These are phyloP conservation scores for Cyberlindnera veronae DNA, from an alignment of 805 yeast species.

Conservation along the genomic window DNA sequence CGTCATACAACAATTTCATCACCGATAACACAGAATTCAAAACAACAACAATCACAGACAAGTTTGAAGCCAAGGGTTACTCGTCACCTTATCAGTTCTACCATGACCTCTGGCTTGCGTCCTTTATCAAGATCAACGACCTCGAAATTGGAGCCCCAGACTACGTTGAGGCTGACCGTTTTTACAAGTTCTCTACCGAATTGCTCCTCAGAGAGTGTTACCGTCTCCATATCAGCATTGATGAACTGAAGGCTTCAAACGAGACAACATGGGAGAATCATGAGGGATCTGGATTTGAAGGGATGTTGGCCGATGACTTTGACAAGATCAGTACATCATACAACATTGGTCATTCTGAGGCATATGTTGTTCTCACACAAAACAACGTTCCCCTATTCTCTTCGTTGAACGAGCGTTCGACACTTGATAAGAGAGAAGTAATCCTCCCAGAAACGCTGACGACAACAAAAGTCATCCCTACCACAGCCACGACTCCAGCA, in stretches of 20 bases:
- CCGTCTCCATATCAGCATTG: constrained; percentile 30
- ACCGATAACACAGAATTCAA: constrained; percentile 6
- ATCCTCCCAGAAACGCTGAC: constrained; percentile 64
- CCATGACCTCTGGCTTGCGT: constrained; percentile 63
- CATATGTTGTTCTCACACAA: constrained; percentile 54
- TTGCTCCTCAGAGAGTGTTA: constrained; percentile 59
- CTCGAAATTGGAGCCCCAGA: constrained; percentile 45
- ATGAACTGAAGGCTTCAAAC: constrained; percentile 9
- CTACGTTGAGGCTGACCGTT: constrained; percentile 56
- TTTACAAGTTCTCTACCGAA: constrained; percentile 60
- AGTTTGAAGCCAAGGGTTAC: constrained; percentile 39
- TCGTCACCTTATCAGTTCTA: constrained; percentile 47
- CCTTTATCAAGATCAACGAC: constrained; percentile 44
- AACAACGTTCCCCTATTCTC: constrained; percentile 78
- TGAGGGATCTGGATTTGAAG: constrained; percentile 28
- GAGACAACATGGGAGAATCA: constrained; percentile 12
- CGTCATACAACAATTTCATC: constrained; percentile 10
- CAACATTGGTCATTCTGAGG: constrained; percentile 56
- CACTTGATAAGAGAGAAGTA: constrained; percentile 70
- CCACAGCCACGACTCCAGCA: constrained; percentile 21
- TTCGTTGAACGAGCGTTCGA: constrained; percentile 64
- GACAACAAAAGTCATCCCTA: constrained; percentile 67
- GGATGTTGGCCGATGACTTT: constrained; percentile 53
- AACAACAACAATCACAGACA: constrained; percentile 41
- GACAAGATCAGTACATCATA: constrained; percentile 54